Evolutionary conservation across 441 rosid species (phyloP).

Genomic region (Populus hybrid): DNA sequence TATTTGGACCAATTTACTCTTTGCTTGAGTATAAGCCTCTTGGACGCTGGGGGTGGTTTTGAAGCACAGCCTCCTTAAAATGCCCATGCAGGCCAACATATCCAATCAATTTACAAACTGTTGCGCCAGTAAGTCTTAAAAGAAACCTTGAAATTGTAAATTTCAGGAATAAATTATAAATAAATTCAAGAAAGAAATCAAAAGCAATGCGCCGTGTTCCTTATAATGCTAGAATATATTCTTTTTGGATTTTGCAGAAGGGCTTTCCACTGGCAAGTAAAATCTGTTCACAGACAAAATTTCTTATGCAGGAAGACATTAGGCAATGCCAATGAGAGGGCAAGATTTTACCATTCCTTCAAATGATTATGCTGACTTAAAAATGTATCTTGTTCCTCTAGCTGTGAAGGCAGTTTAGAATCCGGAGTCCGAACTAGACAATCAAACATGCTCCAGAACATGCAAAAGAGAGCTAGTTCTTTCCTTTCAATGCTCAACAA

Average conservation of each 20-base stretch:
- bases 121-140: too few species aligned
- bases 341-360: conserved; percentile 26
- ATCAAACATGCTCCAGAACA: conserved; percentile 24
- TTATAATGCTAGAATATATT: too few species aligned
- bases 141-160: too few species aligned
- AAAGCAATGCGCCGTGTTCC: too few species aligned
- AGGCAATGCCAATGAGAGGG: conserved; percentile 15
- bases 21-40: too few species aligned
- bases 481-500: conserved; percentile 16
- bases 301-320: conserved; percentile 19
- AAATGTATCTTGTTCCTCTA: conserved; percentile 13
- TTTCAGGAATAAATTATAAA: too few species aligned
- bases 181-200: too few species aligned
- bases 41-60: not conserved
- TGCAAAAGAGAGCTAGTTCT: conserved; percentile 27
- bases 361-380: conserved; percentile 31
- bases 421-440: conserved; percentile 15
- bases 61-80: not conserved
- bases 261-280: not conserved
- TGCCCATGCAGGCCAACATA: too few species aligned
- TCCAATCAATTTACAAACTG: too few species aligned
- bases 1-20: conserved; percentile 2
- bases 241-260: not conserved
- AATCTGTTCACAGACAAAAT: not conserved
- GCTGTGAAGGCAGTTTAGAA: conserved; percentile 19